phyloP scores from a whole-genome alignment of 495 filamentous ascomycete genomes.

The Annulohypoxylon bovei region DNA sequence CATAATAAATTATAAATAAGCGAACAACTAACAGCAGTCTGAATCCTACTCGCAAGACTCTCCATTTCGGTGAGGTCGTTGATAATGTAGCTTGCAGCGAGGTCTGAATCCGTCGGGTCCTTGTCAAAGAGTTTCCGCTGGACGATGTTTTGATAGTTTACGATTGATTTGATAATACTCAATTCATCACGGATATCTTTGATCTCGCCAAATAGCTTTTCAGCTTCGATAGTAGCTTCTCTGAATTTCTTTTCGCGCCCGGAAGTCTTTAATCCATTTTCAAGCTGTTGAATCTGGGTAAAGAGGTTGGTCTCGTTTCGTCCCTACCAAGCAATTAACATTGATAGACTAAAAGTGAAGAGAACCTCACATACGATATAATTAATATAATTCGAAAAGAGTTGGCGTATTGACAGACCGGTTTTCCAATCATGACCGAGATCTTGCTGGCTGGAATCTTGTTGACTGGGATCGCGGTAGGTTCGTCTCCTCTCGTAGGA shows the following conservation, averaged over 20 bases:
- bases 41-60: constrained; percentile 14
- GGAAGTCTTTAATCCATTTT: background rate
- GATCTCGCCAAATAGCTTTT: background rate
- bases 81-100: constrained; percentile 6
- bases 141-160: background rate
- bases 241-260: background rate
- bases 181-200: constrained; percentile 4
- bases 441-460: background rate
- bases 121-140: background rate
- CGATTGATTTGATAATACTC: constrained; percentile 1
- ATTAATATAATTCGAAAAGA: constrained; percentile 32
- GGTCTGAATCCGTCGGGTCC: background rate
- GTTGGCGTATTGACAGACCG: constrained; percentile 27
- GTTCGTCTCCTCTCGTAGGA: constrained; percentile 15
- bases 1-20: background rate
- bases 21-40: constrained; percentile 5
- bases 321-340: constrained; percentile 7
- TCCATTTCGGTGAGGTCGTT: constrained; percentile 18
- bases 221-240: background rate
- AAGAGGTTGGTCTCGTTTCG: constrained; percentile 15
- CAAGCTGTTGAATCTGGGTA: background rate
- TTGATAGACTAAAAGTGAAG: background rate
- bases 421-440: background rate
- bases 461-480: background rate
- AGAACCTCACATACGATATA: constrained; percentile 10